These are phyloP conservation scores for Chaetomium fimeti DNA, from an alignment of 495 filamentous ascomycete species.

Conservation along the genomic window DNA sequence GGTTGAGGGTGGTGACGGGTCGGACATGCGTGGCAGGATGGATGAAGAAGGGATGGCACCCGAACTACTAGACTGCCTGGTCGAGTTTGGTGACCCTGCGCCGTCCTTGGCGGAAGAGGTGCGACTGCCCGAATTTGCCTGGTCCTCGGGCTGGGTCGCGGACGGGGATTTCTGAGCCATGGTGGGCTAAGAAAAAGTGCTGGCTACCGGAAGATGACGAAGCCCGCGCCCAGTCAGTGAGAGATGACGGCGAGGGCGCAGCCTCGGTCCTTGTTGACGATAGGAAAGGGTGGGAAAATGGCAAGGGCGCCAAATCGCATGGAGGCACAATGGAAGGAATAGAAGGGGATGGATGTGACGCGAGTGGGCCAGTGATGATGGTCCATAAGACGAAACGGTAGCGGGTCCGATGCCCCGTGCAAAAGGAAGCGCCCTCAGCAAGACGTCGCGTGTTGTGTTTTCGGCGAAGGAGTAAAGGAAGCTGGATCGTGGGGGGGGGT, in stretches of 20 bases:
- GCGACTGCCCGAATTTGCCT: conserved; percentile 29
- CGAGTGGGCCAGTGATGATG: conserved; percentile 26
- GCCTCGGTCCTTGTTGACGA: conserved; percentile 19
- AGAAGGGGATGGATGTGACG: conserved; percentile 12
- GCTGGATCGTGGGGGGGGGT: neutral
- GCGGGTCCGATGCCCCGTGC: conserved; percentile 32
- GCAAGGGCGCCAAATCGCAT: conserved; percentile 20
- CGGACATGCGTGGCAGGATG: conserved; percentile 34
- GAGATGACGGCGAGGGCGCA: conserved; percentile 6
- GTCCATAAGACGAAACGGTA: conserved; percentile 35
- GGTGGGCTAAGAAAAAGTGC: conserved; percentile 15
- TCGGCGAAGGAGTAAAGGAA: conserved; percentile 5
- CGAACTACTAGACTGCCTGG: conserved; percentile 27
- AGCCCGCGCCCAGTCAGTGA: conserved; percentile 19
- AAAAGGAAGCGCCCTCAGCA: conserved; percentile 16
- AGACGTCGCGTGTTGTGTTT: conserved; percentile 3
- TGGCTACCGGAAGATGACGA: neutral
- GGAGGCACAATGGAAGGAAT: conserved; percentile 12
- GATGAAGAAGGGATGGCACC: conserved; percentile 20
- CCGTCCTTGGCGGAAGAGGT: conserved; percentile 35
- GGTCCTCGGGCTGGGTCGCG: conserved; percentile 34
- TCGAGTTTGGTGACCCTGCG: conserved; percentile 27
- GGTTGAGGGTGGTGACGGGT: conserved; percentile 25
- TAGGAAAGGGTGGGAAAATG: conserved; percentile 9
- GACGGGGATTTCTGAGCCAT: conserved; percentile 40